Percentiles rank a stretch among this genome's conserved stretches.
phyloP scores from a whole-genome alignment of 768 basidiomycete genomes.

The Fibroporia radiculosa region DNA sequence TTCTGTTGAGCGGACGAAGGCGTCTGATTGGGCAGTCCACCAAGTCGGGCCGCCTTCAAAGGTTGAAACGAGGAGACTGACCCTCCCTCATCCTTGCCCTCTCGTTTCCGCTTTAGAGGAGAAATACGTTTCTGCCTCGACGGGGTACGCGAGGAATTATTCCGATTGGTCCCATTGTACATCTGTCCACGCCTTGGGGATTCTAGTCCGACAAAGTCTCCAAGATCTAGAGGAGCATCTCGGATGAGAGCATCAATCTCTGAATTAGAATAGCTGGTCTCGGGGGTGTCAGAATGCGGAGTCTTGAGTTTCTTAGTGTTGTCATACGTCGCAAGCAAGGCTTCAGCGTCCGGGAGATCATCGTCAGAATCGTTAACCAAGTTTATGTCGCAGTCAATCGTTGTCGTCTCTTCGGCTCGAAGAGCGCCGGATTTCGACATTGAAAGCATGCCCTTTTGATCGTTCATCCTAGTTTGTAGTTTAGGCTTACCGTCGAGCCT shows the following conservation, averaged over 20 bases:
- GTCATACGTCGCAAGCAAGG: slow-evolving; percentile 25
- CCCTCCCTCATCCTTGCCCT: no score
- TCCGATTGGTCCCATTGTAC: no score
- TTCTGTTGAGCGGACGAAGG: no score
- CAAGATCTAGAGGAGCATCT: background rate
- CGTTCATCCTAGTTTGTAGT: slow-evolving; percentile 37
- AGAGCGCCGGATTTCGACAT: slow-evolving; percentile 12
- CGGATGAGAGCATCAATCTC: slow-evolving; percentile 38
- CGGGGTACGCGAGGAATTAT: no score
- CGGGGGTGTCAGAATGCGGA: slow-evolving; percentile 16
- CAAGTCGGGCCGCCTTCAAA: no score
- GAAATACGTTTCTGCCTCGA: no score
- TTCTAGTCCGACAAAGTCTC: no score
- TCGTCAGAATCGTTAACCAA: slow-evolving; percentile 31
- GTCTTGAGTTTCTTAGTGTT: slow-evolving; percentile 12
- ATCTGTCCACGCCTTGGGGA: background rate
- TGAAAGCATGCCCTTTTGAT: slow-evolving; percentile 35
- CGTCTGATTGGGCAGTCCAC: no score
- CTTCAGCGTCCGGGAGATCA: slow-evolving; percentile 26
- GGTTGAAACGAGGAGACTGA: no score
- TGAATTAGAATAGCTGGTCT: slow-evolving; percentile 33
- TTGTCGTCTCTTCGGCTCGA: background rate
- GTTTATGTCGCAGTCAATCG: no score
- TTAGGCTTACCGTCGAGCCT: slow-evolving; percentile 29
- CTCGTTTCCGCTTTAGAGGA: no score